Evolutionary conservation across 2,329 filamentous ascomycete species (phyloP).

Genomic region (Fusarium nurragi): DNA sequence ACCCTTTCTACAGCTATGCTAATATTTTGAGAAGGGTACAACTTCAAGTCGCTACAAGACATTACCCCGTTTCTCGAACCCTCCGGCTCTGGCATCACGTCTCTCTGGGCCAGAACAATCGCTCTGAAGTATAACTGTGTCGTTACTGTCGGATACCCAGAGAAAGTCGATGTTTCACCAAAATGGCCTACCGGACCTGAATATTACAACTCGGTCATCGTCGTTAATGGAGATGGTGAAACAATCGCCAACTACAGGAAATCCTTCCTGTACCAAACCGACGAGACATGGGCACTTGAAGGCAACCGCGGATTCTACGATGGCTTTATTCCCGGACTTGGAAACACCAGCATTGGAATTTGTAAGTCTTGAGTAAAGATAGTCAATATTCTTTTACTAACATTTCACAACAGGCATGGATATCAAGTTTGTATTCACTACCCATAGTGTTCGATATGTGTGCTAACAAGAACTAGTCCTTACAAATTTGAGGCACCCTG

Average conservation of each 20-base stretch:
- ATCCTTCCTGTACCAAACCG: constrained; percentile 65
- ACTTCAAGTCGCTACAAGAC: constrained; percentile 74
- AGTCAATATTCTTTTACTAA: neutral
- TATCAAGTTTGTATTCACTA: constrained; percentile 60
- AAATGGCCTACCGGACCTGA: constrained; percentile 63
- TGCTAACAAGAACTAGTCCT: constrained; percentile 39
- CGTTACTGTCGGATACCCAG: constrained; percentile 79
- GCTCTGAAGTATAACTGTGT: constrained; percentile 73
- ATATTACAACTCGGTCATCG: constrained; percentile 64
- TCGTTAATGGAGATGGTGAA: constrained; percentile 68
- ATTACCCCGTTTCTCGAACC: constrained; percentile 76
- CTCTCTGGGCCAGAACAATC: constrained; percentile 74
- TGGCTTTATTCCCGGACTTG: constrained; percentile 57
- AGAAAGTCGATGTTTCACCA: constrained; percentile 64
- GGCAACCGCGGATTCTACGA: constrained; percentile 61
- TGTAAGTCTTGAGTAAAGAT: constrained; percentile 48
- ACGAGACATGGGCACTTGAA: constrained; percentile 70
- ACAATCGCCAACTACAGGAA: constrained; percentile 70
- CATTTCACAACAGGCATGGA: constrained; percentile 55
- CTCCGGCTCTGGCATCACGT: constrained; percentile 70
- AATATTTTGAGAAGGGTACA: constrained; percentile 68
- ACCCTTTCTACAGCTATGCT: neutral
- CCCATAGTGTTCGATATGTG: neutral
- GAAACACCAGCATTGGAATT: constrained; percentile 66
- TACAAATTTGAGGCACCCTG: constrained; percentile 54